Base-by-base conservation (phyloP, 1,284 basidiomycete species). In the Ganoderma boninense region DNA sequence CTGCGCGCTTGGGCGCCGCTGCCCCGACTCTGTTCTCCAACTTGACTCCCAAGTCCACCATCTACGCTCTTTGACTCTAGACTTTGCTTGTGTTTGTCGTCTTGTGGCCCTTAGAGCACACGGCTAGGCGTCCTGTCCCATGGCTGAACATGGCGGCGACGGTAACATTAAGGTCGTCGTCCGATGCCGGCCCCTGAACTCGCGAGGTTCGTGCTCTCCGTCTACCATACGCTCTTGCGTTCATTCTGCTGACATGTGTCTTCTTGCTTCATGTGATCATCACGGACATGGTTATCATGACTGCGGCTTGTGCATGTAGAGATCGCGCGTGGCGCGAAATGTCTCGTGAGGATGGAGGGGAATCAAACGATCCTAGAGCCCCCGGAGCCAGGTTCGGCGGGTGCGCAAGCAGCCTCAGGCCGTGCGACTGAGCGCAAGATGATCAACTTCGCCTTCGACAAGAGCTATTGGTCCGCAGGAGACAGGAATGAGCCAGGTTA, bases 131-230 rank as follows among this genome's bases (percentile, higher is more conserved):
- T 59, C 56, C 35, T 64, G 67, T 73, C 84, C 87, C 78, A 89
- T 89, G 87, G 83, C 84, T 70, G 87, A 89, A 76, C 87, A 84
- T 74, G 90, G 91, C 69, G 32, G 54, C 60, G 90, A 89, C 76
- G 95, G 95, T 67, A 97, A 97, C 84, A 97, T 97, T 89, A 97
- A 95, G 84, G 96, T 97, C 82, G 96, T 97, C 67, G 96, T 97
- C 73, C 91, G 97, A 92, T 98, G 97, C 87, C 89, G 97, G 74
- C 97, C 97, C 68, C 92, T 98, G 82, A 98, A 98, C 82, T 84
- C 92, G 77, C 90, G 97, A 84, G 96, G 96, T 96, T 78, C 77
- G 90, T 84, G 56, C 71, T 72, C 56, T 42, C 38, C 11, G 26
- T 38, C 54, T 32, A 20, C 35, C n/a, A 64, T 68, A 68, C 64